A percentile compares a stretch with the other conserved stretches of the same genome.
Evolutionary conservation across 139 green algal genomes (phyloP).

Genomic region (Ettlia oleoabundans): DNA sequence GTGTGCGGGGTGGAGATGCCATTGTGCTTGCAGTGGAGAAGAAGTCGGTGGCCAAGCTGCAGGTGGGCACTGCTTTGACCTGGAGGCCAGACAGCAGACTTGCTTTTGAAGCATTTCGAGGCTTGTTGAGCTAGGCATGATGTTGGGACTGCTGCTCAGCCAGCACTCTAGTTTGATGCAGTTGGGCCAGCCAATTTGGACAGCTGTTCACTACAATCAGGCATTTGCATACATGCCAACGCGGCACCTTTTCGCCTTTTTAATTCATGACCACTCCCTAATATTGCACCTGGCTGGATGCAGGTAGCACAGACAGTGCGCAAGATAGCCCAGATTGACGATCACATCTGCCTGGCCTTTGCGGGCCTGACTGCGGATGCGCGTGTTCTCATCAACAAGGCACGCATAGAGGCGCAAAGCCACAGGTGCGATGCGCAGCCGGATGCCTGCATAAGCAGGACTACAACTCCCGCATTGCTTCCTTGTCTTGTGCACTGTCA

Average conservation of each 20-base stretch:
- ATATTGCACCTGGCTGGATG: not conserved
- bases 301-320: slow-evolving; percentile 88
- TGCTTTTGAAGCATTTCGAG: not conserved
- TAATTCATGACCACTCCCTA: no score
- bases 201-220: no score
- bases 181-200: no score
- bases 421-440: slow-evolving; percentile 44
- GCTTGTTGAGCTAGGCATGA: not conserved
- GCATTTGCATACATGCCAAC: no score
- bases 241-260: no score
- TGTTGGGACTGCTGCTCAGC: not conserved
- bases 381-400: slow-evolving; percentile 94
- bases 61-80: slow-evolving; percentile 38
- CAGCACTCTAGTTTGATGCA: no score
- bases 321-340: slow-evolving; percentile 97
- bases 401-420: slow-evolving; percentile 90
- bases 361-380: slow-evolving; percentile 97
- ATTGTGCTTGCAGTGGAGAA: slow-evolving; percentile 96
- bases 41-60: slow-evolving; percentile 95
- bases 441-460: no score
- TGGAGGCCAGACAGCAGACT: not conserved
- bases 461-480: no score
- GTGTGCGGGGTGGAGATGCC: slow-evolving; percentile 87
- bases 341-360: slow-evolving; percentile 97
- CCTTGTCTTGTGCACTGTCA: not conserved